Evolutionary conservation across 2,329 filamentous ascomycete species (phyloP).

Genomic region (Lecanoromycetidae sp.): DNA sequence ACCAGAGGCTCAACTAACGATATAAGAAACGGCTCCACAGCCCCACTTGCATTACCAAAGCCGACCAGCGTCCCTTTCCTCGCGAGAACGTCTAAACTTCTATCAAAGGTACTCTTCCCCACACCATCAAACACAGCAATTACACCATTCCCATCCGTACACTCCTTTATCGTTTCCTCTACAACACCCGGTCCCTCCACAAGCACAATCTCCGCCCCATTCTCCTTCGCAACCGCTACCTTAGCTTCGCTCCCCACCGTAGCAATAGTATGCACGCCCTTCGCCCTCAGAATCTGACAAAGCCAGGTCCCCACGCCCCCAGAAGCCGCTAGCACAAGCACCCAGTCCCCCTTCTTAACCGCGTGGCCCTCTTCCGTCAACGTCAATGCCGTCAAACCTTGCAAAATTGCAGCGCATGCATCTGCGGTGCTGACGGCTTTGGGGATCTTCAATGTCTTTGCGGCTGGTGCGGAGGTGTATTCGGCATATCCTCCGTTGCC

Average conservation of each 20-base stretch:
- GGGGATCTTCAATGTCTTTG: constrained; percentile 51
- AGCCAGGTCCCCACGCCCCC: constrained; percentile 69
- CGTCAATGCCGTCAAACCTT: constrained; percentile 72
- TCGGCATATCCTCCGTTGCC: constrained; percentile 44
- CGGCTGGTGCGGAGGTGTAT: constrained; percentile 43
- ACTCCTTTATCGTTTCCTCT: constrained; percentile 70
- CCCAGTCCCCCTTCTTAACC: constrained; percentile 65
- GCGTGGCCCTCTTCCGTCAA: constrained; percentile 60
- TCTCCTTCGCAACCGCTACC: constrained; percentile 17
- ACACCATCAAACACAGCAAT: constrained; percentile 77
- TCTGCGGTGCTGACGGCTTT: constrained; percentile 46
- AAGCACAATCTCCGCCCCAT: constrained; percentile 29
- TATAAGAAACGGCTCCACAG: constrained; percentile 57
- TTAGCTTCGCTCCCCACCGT: constrained; percentile 52
- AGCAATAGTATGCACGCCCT: constrained; percentile 68
- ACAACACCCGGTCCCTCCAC: constrained; percentile 69
- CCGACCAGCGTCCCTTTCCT: constrained; percentile 65
- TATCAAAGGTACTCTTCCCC: constrained; percentile 73
- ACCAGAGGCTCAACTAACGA: constrained; percentile 34
- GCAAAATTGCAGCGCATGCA: constrained; percentile 59
- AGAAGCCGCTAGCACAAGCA: constrained; percentile 74
- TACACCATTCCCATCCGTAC: constrained; percentile 61
- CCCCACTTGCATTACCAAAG: constrained; percentile 72
- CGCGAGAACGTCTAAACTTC: constrained; percentile 59
- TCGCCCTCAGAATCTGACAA: constrained; percentile 57